A percentile compares a stretch with the other conserved stretches of the same genome.
Evolutionary conservation across 2,329 filamentous ascomycete species (phyloP).

Genomic region (Colletotrichum destructivum): DNA sequence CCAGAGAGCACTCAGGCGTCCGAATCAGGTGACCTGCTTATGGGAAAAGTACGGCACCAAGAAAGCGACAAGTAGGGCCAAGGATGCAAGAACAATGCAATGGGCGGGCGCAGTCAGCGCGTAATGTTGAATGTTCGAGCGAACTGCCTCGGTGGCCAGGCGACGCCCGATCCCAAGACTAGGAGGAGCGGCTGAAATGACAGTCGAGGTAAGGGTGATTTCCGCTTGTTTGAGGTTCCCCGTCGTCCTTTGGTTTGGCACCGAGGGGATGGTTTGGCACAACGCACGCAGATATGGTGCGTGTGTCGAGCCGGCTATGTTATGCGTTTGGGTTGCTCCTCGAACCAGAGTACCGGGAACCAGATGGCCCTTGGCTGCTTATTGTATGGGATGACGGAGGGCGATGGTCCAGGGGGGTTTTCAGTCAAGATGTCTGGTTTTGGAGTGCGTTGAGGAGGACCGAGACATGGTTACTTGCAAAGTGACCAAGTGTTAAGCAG

Average conservation of each 20-base stretch:
- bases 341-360: conserved; percentile 32
- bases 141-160: neutral
- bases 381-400: neutral
- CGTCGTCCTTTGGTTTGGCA: conserved; percentile 14
- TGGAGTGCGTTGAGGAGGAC: neutral
- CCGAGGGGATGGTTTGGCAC: conserved; percentile 34
- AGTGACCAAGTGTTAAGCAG: neutral
- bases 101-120: neutral
- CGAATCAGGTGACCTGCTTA: conserved; percentile 16
- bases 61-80: neutral
- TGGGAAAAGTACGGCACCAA: neutral
- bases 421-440: neutral
- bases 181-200: conserved; percentile 22
- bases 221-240: neutral
- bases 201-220: conserved; percentile 9
- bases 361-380: neutral
- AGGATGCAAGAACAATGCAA: neutral
- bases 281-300: conserved; percentile 16
- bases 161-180: neutral
- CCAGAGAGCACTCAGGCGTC: neutral
- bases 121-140: neutral
- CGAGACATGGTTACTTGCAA: neutral
- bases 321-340: conserved; percentile 23
- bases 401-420: neutral
- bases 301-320: neutral